Conservation (phyloP, 441 rosid species). For the Arabidopsis hybrid region DNA sequence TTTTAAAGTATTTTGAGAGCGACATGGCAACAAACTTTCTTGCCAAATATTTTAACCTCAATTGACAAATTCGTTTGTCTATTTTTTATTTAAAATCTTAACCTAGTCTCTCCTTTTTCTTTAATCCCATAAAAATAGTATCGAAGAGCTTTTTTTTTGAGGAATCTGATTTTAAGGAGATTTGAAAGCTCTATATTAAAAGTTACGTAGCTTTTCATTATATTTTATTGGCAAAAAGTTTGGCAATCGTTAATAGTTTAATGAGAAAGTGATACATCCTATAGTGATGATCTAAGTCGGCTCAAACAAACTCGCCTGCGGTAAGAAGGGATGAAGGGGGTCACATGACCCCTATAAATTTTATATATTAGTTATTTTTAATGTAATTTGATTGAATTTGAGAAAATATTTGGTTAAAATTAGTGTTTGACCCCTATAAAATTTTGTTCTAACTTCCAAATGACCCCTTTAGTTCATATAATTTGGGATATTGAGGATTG, state of each 20-base stretch:
- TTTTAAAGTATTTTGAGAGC: conserved; percentile 29
- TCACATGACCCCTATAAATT: no score
- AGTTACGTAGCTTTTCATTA: conserved; percentile 3
- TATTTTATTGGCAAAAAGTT: conserved; percentile 2
- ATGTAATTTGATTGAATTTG: no score
- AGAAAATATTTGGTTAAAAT: no score
- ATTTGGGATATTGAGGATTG: not conserved
- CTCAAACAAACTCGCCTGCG: not conserved
- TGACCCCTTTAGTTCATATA: no score
- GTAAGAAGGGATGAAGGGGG: not conserved
- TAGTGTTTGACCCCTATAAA: no score
- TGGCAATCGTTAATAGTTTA: not conserved
- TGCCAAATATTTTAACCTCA: conserved; percentile 16
- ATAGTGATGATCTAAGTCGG: conserved; percentile 9
- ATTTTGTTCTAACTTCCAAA: no score
- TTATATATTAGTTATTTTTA: no score
- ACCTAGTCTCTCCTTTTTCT: conserved; percentile 21
- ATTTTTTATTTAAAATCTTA: not conserved
- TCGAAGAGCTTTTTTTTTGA: not conserved
- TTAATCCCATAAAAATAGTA: not conserved
- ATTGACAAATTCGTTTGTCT: conserved; percentile 2
- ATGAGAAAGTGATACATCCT: not conserved
- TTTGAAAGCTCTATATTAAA: not conserved
- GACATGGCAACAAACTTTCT: conserved; percentile 41
- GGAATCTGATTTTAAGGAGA: not conserved